Conservation (phyloP, 805 yeast genomes). For the Barnettozyma siamensis region DNA sequence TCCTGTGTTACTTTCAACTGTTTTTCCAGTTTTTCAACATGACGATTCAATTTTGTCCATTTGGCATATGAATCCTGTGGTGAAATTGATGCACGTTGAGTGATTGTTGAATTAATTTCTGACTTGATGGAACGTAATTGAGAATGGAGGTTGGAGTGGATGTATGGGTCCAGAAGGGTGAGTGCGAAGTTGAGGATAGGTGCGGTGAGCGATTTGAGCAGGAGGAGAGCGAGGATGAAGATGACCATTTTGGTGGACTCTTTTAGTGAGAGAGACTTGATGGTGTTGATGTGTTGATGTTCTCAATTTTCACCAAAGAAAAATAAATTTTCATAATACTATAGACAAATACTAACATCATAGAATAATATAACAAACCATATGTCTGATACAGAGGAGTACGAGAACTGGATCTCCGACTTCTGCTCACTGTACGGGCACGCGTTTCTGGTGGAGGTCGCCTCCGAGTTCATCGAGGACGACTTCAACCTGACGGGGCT, state of each 20-base stretch:
- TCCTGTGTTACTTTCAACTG: constrained; percentile 94
- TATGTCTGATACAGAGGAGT: constrained; percentile 34
- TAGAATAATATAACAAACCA: no score
- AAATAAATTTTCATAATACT: neutral
- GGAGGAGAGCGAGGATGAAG: constrained; percentile 4
- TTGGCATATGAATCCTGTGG: constrained; percentile 94
- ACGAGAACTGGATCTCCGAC: constrained; percentile 50
- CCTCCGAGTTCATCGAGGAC: constrained; percentile 90
- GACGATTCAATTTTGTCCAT: constrained; percentile 88
- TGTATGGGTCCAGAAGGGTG: constrained; percentile 29
- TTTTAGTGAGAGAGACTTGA: no score
- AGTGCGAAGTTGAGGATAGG: constrained; percentile 34
- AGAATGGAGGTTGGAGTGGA: constrained; percentile 16
- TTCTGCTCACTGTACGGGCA: constrained; percentile 53
- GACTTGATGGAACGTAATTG: constrained; percentile 28
- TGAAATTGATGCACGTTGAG: constrained; percentile 47
- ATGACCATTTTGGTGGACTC: no score
- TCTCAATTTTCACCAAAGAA: no score
- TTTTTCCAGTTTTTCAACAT: constrained; percentile 78
- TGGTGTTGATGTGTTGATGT: no score
- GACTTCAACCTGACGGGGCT: constrained; percentile 94
- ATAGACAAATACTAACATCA: no score
- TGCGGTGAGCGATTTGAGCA: constrained; percentile 22
- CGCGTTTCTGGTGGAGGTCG: constrained; percentile 87
- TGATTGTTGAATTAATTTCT: constrained; percentile 47